phyloP scores from a whole-genome alignment of 129 eudicot species.

The Chrysanthemum seticuspe region DNA sequence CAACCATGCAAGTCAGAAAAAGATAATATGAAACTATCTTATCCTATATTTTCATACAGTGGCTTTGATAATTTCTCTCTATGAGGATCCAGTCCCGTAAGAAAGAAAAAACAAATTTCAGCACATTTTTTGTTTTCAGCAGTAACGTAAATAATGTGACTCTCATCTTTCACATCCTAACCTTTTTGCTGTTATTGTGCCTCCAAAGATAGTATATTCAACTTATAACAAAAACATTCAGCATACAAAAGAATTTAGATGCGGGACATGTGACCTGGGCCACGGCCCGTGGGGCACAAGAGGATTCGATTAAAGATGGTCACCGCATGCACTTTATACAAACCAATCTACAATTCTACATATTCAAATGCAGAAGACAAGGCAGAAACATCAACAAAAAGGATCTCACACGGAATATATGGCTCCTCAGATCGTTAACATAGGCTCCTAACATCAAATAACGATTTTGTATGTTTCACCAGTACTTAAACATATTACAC shows the following conservation, averaged over 20 bases:
- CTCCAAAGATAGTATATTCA: neutral
- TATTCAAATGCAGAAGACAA: no score
- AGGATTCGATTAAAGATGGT: neutral
- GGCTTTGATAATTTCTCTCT: neutral
- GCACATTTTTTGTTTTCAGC: neutral
- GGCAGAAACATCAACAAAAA: no score
- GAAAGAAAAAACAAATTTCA: neutral
- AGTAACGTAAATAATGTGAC: neutral
- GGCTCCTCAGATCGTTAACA: neutral
- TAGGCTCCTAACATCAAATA: neutral
- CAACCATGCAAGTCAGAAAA: neutral
- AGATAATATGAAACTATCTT: neutral
- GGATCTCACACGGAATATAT: neutral
- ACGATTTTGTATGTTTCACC: no score
- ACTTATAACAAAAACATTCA: neutral
- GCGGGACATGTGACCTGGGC: neutral
- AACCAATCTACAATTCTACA: no score
- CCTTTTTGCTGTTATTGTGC: neutral
- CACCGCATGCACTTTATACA: neutral
- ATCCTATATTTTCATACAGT: neutral
- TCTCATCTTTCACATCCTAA: neutral
- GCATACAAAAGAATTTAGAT: neutral
- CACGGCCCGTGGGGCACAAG: neutral
- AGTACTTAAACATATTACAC: no score
- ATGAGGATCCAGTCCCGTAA: neutral